Base-by-base conservation (phyloP, 805 yeast species). In the Candida ortonii region DNA sequence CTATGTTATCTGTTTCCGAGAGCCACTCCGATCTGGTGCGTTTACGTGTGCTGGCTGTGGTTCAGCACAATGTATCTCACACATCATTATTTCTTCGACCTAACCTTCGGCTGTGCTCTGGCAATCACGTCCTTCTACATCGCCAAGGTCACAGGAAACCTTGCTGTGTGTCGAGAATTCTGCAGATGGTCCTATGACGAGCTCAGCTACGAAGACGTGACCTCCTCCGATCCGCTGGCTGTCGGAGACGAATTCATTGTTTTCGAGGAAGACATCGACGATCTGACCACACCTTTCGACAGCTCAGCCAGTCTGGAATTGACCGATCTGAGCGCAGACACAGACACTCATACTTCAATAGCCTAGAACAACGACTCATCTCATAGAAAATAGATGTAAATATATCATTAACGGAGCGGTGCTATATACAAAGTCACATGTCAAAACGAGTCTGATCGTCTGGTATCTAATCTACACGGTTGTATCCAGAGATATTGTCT, bases 61-160 rank as follows among this genome's bases (percentile, higher is more conserved):
- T 93, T 96, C 95, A 76, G 93, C 32, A 93, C 97, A 11, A 90
- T 90, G 98, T 90, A 90, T 61, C 71, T 90, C 53, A 90, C 97
- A 0, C 98, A 90, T 62, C 98, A 90, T 63, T 90, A 90, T 59
- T 93, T 93, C 54, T 78, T 90, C 41, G 97, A 90, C 57, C 74
- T 90, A 34, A 85, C 86, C 52, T 90, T 86, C n/a, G 98, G 98
- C 15, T 90, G 96, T 2, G 72, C 78, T n/a, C 67, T 93, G 37
- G 78, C 95, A 0, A 71, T 80, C 40, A 58, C 73, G 11, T 79
- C 84, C 20, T 89, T 86, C 60, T 70, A 73, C 42, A 73, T 79
- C 48, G 78, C 86, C 34, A 80, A 78, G 55, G 76, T 81, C 50
- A 71, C 70, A 39, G 48, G 48, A 6, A 33, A 44, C 18, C 37